Percentiles rank a stretch among this genome's conserved stretches.
Evolutionary conservation across 2,329 filamentous ascomycete species (phyloP).

Genomic region (Diplodia corticola): DNA sequence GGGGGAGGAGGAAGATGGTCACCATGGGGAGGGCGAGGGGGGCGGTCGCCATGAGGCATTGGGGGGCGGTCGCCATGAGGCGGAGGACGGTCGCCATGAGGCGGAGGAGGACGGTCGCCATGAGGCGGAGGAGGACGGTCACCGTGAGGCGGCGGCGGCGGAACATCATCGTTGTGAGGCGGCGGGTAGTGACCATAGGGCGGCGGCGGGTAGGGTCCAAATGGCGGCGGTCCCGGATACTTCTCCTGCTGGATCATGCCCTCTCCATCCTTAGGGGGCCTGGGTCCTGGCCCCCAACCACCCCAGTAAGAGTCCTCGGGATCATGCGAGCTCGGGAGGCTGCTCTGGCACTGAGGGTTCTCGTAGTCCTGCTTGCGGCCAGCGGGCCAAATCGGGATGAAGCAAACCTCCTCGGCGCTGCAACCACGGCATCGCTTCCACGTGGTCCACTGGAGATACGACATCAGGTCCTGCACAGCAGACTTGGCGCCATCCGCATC

Average conservation of each 20-base stretch:
- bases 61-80: neutral
- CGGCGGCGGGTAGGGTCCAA: neutral
- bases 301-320: slow-evolving; percentile 19
- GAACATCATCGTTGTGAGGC: neutral
- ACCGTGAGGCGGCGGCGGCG: neutral
- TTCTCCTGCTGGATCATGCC: neutral
- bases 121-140: neutral
- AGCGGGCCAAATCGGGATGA: slow-evolving; percentile 65
- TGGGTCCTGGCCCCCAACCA: slow-evolving; percentile 1
- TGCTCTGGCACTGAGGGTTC: slow-evolving; percentile 45
- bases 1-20: slow-evolving; percentile 11
- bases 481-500: slow-evolving; percentile 31
- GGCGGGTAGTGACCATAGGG: neutral
- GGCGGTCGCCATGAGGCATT: neutral
- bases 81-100: neutral
- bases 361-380: slow-evolving; percentile 57
- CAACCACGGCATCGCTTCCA: slow-evolving; percentile 62
- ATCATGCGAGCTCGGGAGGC: neutral
- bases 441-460: slow-evolving; percentile 58
- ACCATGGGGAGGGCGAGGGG: neutral
- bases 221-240: slow-evolving; percentile 15
- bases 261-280: neutral
- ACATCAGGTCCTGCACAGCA: slow-evolving; percentile 45
- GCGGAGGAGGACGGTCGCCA: neutral
- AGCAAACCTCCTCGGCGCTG: slow-evolving; percentile 55